Base-by-base conservation (phyloP, 75 land plant genomes). In the Pinus taeda region DNA sequence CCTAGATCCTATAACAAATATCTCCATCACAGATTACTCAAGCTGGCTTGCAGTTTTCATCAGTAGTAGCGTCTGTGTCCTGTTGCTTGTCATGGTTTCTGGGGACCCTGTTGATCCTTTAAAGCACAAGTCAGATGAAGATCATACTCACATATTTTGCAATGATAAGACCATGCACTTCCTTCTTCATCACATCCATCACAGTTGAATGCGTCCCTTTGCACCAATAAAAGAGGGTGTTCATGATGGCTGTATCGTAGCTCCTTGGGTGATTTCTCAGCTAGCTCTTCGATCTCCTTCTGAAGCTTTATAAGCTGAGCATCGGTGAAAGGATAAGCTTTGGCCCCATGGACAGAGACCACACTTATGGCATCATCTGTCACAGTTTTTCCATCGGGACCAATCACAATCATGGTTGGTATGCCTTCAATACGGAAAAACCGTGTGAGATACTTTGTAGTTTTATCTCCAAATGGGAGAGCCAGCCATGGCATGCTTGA, bases 401-500 rank as follows among this genome's bases (percentile, higher is more conserved):
- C 95, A n/a, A 93, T 36, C 4, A 93, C 59, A 21, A 88, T 84
- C 42, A 93, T 58, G 0, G 84, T 81, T 3, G 92, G 92, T 11
- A 87, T 60, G 5, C 74, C 70, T 13, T 33, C 6, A 2, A 91
- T 83, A 60, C 82, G 85, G 80, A 93, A 93, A 56, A 79, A 79
- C 0, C 83, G 76, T 13, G 58, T 20, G 7, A 93, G 83, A 55
- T 78, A 82, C 64, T 77, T 78, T 55, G 65, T 62, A 8, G 64
- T 79, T 59, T 84, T 85, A 75, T 83, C 76, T 6, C 60, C 30
- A 55, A 82, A 86, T 0, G 93, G 95, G 60, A 93, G 62, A 22
- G 93, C 83, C 57, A 85, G 79, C 90, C 93, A 93, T 70, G 93
- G 91, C 89, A 88, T 81, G 24, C 21, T 60, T 17, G 76, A 70